Conservation (phyloP, 208 protist genomes). For the Tetramitus jugosus region DNA sequence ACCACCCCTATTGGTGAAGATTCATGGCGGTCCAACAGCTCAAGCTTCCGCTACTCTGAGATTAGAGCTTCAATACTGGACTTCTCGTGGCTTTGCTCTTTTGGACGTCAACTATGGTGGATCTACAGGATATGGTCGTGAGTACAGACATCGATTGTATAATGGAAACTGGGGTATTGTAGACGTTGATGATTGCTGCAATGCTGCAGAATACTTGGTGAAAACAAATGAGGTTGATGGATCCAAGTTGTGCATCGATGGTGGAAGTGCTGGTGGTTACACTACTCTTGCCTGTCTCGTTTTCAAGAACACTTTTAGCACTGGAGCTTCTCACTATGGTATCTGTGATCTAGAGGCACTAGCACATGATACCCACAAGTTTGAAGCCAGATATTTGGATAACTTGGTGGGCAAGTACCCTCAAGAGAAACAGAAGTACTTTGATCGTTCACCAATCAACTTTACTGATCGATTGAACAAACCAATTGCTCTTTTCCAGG, state of each 20-base stretch:
- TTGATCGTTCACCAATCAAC: constrained; percentile 39
- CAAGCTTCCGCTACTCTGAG: not conserved
- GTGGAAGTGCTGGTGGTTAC: constrained; percentile 38
- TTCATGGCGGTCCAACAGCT: constrained; percentile 35
- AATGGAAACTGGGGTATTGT: constrained; percentile 34
- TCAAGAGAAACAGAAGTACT: constrained; percentile 25
- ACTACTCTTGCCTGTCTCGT: constrained; percentile 35
- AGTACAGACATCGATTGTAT: constrained; percentile 35
- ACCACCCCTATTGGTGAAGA: constrained; percentile 33
- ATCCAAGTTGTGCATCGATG: constrained; percentile 32
- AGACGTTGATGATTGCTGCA: constrained; percentile 36
- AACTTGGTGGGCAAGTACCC: constrained; percentile 34
- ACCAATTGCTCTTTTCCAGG: constrained; percentile 40
- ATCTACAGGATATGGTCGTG: constrained; percentile 36
- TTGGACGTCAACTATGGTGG: constrained; percentile 37
- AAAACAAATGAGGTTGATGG: constrained; percentile 22
- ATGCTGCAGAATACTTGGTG: constrained; percentile 25
- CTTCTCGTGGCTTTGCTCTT: constrained; percentile 33
- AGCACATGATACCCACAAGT: constrained; percentile 44
- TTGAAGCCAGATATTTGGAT: constrained; percentile 36
- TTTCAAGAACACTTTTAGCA: constrained; percentile 36
- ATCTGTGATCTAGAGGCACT: constrained; percentile 35
- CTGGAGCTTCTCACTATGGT: constrained; percentile 37
- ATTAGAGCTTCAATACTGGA: constrained; percentile 33
- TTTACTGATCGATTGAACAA: constrained; percentile 21